These are phyloP conservation scores for Daldinia decipiens DNA, from an alignment of 495 filamentous ascomycete genomes.

Conservation along the genomic window DNA sequence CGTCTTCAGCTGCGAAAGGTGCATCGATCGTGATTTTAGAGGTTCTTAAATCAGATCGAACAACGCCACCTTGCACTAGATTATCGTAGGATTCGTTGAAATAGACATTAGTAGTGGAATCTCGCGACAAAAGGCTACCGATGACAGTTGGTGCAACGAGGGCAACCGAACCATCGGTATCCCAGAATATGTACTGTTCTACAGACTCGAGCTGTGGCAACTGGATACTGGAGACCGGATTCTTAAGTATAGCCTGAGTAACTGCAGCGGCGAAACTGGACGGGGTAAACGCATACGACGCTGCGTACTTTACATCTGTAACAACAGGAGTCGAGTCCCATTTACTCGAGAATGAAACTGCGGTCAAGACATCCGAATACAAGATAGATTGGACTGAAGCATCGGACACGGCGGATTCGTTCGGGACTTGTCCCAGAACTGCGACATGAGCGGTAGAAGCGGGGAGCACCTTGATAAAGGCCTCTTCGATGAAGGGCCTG, in stretches of 20 bases:
- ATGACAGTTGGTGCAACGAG: slow-evolving; percentile 71
- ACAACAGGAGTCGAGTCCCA: slow-evolving; percentile 68
- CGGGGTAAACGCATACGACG: slow-evolving; percentile 83
- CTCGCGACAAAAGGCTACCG: slow-evolving; percentile 76
- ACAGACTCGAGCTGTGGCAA: slow-evolving; percentile 63
- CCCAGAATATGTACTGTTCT: slow-evolving; percentile 94
- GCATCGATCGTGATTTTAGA: slow-evolving; percentile 85
- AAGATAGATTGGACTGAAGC: slow-evolving; percentile 79
- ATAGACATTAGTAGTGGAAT: slow-evolving; percentile 80
- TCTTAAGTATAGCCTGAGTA: slow-evolving; percentile 71
- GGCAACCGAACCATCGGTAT: slow-evolving; percentile 78
- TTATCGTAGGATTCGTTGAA: slow-evolving; percentile 83
- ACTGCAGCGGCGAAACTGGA: slow-evolving; percentile 66
- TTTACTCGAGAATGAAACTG: slow-evolving; percentile 78
- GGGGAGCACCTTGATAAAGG: slow-evolving; percentile 84
- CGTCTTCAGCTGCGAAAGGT: slow-evolving; percentile 79
- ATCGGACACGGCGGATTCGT: slow-evolving; percentile 68
- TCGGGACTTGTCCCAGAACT: slow-evolving; percentile 69
- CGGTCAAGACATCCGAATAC: slow-evolving; percentile 87
- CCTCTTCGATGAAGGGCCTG: slow-evolving; percentile 92
- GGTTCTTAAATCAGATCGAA: slow-evolving; percentile 86
- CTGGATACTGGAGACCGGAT: slow-evolving; percentile 60
- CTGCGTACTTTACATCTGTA: slow-evolving; percentile 87
- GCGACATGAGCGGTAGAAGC: slow-evolving; percentile 76
- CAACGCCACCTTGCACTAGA: slow-evolving; percentile 81